Evolutionary conservation across 257 asterid species (phyloP).

Genomic region (Fraxinus pennsylvanica): DNA sequence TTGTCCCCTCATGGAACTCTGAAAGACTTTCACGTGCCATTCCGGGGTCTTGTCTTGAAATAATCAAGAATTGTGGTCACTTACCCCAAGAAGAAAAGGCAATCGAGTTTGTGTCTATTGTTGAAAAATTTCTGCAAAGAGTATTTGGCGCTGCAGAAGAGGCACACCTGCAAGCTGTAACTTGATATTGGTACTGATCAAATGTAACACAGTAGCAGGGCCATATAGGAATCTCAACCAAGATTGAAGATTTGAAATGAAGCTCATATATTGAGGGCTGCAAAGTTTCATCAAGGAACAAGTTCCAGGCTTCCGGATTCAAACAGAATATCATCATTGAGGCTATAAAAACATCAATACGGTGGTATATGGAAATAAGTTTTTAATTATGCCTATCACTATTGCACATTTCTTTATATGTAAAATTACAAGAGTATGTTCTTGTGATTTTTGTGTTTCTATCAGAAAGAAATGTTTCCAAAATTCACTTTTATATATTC

Average conservation of each 20-base stretch:
- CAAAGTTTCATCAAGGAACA: neutral
- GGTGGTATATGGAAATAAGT: slow-evolving; percentile 7
- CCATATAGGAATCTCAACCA: neutral
- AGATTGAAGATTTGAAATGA: slow-evolving; percentile 10
- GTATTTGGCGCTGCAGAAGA: slow-evolving; percentile 52
- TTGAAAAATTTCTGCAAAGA: slow-evolving; percentile 59
- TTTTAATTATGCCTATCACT: neutral
- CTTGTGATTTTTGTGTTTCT: neutral
- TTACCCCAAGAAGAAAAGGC: slow-evolving; percentile 92
- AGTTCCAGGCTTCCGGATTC: neutral
- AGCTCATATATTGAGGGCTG: slow-evolving; percentile 13
- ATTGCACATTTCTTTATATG: neutral
- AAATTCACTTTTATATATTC: neutral
- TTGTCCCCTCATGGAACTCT: slow-evolving; percentile 89
- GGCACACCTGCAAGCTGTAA: slow-evolving; percentile 44
- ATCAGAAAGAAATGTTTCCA: neutral
- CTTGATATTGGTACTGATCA: slow-evolving; percentile 40
- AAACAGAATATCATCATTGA: neutral
- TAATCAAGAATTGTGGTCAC: slow-evolving; percentile 90
- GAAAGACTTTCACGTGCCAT: slow-evolving; percentile 76
- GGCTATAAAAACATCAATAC: neutral
- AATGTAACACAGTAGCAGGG: slow-evolving; percentile 11
- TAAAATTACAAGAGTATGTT: neutral
- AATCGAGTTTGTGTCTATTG: slow-evolving; percentile 69
- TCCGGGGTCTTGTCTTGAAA: slow-evolving; percentile 68